Evolutionary conservation across 176 grass and related monocot genomes (phyloP), one percentile per base, ranked within the genome.

Genomic region (Oryza meyeriana): DNA sequence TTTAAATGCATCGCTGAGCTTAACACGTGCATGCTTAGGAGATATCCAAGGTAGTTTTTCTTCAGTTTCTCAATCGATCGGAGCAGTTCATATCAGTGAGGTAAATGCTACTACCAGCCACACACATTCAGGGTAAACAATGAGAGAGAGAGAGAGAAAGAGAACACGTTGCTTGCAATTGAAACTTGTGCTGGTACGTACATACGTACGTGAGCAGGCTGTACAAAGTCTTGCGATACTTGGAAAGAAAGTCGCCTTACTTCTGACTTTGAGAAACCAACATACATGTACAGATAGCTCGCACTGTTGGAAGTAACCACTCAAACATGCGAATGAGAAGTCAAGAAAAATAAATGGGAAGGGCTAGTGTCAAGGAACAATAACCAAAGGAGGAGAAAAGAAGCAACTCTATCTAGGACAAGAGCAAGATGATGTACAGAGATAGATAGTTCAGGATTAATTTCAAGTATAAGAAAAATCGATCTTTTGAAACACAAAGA

Each of bases 151-250:
- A 39, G 13, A 22, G 7, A 38, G 16, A 76, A 36, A 38, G 16
- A 40, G 61, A 31, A 16, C 32, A 42, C 25, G 22, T 66, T 85
- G 72, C 78, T 89, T 89, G 78, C 58, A 82, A 47, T 38, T 72
- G 10, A 11, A 81, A 66, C 62, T 71, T 87, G 30, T 69, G 65
- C 22, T 77, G 44, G 83, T 85, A 82, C 66, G 39, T 81, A 71
- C 57, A 38, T 73, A 79, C 47, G 59, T 78, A 79, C 66, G 59
- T 78, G 38, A 32, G 12, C 29, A 3, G 66, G 32, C 32, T 76
- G 87, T 90, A 90, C 79, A 86, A 82, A 73, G 63, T 76, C 73
- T 73, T 89, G 78, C 27, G 10, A 78, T 86, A 82, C 88, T 82
- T 75, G 66, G 79, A 74, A 81, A 90, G 61, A 85, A 90, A 79